Evolutionary conservation across 306 rosid genomes (phyloP).

Genomic region (Rosa lucieae): DNA sequence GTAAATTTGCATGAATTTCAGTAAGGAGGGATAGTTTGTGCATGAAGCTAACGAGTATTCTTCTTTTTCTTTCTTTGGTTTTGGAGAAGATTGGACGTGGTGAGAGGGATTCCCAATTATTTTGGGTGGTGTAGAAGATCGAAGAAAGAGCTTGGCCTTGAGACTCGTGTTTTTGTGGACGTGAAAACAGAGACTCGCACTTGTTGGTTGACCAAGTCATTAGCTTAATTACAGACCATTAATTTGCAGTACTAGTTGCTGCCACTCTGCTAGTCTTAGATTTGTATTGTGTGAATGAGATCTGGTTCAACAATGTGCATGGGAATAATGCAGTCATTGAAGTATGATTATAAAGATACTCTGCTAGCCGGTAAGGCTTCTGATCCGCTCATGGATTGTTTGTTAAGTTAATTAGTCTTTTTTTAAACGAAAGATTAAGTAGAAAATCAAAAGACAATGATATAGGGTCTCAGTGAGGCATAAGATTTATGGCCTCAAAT

Average conservation of each 20-base stretch:
- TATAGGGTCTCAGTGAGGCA: no score
- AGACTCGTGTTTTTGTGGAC: conserved; percentile 3
- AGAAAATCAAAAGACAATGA: no score
- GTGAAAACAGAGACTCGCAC: conserved; percentile 1
- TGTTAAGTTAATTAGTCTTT: no score
- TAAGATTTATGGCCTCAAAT: no score
- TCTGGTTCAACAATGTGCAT: no score
- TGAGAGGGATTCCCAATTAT: background rate
- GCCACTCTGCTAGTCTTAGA: no score
- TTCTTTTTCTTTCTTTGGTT: background rate
- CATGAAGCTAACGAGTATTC: background rate
- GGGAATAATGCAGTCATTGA: no score
- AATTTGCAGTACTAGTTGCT: background rate
- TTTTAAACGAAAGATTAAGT: no score
- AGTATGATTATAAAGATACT: no score
- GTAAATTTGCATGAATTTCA: background rate
- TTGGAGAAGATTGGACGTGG: background rate
- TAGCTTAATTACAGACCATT: background rate
- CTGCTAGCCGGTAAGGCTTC: no score
- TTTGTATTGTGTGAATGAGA: no score
- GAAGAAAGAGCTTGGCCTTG: background rate
- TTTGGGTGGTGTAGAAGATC: conserved; percentile 8
- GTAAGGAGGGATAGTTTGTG: background rate
- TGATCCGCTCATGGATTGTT: no score
- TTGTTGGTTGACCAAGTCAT: conserved; percentile 7